A percentile compares a stretch with the other conserved stretches of the same genome.
Conservation (phyloP, 495 filamentous ascomycete species). For the Rostrohypoxylon terebratum region DNA sequence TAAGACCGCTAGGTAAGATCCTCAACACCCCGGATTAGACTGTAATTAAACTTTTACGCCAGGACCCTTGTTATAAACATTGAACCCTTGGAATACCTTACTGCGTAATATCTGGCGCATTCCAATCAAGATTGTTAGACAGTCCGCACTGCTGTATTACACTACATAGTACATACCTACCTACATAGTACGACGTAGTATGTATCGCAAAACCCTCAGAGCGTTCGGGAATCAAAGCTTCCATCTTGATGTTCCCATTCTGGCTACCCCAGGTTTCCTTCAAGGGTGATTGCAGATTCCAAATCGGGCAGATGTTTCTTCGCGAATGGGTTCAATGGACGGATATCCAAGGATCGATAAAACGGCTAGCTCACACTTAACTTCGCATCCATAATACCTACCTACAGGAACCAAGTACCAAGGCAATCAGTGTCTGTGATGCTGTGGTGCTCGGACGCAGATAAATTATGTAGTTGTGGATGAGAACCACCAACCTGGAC, state of each 20-base stretch:
- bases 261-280: constrained; percentile 43
- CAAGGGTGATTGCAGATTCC: constrained; percentile 36
- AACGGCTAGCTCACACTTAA: not conserved
- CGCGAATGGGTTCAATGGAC: not conserved
- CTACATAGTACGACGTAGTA: too few species aligned
- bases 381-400: constrained; percentile 1
- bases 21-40: constrained; percentile 35
- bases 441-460: not conserved
- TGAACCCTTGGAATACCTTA: constrained; percentile 19
- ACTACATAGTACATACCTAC: too few species aligned
- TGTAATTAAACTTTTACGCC: constrained; percentile 39
- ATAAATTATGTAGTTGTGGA: not conserved
- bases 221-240: constrained; percentile 26
- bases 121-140: constrained; percentile 32
- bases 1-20: constrained; percentile 2
- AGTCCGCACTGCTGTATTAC: too few species aligned
- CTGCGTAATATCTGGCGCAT: not conserved
- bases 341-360: constrained; percentile 13
- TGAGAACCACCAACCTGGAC: not conserved
- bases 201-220: constrained; percentile 30
- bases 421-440: not conserved
- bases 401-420: not conserved
- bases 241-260: constrained; percentile 18
- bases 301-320: constrained; percentile 33
- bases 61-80: constrained; percentile 22